Percentiles rank a stretch among this genome's conserved stretches.
Conservation (phyloP, 352 stramenopile species). For the Phytophthora constricta region DNA sequence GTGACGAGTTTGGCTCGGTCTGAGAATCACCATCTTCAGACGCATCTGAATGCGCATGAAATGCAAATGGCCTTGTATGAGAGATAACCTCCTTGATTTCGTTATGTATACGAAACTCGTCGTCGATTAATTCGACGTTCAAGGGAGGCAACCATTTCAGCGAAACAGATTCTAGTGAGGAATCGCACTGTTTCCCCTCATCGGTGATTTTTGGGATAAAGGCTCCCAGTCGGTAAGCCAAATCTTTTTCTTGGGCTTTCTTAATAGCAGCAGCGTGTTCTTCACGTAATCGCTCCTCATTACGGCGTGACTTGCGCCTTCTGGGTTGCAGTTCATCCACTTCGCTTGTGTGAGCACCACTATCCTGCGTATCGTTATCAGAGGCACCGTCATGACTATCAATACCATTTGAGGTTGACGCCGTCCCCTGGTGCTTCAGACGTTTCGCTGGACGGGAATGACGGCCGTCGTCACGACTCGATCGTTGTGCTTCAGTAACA, state of each 20-base stretch:
- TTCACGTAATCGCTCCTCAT: constrained; percentile 71
- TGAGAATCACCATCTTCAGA: background rate
- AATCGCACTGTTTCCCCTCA: constrained; percentile 9
- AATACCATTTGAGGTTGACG: constrained; percentile 4
- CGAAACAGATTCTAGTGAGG: constrained; percentile 10
- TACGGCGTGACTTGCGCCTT: constrained; percentile 66
- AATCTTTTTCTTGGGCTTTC: constrained; percentile 61
- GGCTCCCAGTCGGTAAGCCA: constrained; percentile 55
- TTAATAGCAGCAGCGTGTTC: constrained; percentile 74
- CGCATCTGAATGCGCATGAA: constrained; percentile 9
- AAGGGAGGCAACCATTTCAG: constrained; percentile 38
- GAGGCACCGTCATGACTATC: constrained; percentile 18
- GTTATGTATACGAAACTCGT: constrained; percentile 40
- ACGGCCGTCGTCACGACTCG: constrained; percentile 3
- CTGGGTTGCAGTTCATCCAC: constrained; percentile 33
- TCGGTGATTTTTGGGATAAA: constrained; percentile 41
- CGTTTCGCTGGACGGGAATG: constrained; percentile 19
- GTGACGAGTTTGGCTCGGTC: constrained; percentile 10
- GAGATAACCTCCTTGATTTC: constrained; percentile 13
- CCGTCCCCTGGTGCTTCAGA: constrained; percentile 19
- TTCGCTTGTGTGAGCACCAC: constrained; percentile 33
- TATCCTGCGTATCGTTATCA: constrained; percentile 61
- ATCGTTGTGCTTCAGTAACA: background rate
- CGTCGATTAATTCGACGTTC: constrained; percentile 36
- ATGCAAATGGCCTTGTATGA: constrained; percentile 28